Evolutionary conservation across 2,329 filamentous ascomycete genomes (phyloP).

Genomic region (Cladosporium velox): DNA sequence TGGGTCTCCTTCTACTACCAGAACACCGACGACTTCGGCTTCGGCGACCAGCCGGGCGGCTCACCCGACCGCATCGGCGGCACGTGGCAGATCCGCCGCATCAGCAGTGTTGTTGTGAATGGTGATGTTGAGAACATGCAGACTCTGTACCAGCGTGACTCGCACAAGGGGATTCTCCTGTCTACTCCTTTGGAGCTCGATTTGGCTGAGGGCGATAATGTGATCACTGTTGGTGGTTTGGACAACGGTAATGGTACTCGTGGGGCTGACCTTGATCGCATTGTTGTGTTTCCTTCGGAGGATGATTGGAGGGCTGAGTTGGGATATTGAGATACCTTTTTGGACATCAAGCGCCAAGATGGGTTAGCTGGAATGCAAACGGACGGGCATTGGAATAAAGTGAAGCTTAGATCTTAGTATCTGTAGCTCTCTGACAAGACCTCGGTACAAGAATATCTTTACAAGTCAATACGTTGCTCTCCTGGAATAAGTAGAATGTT

Average conservation of each 20-base stretch:
- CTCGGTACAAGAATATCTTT: not conserved
- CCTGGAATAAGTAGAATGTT: no score
- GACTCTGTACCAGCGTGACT: slow-evolving; percentile 57
- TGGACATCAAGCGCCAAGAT: not conserved
- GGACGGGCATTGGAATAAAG: not conserved
- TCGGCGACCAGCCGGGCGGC: slow-evolving; percentile 56
- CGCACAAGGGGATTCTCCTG: slow-evolving; percentile 61
- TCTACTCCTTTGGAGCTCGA: slow-evolving; percentile 59
- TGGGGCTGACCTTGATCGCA: slow-evolving; percentile 60
- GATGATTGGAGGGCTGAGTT: slow-evolving; percentile 11
- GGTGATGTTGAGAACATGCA: slow-evolving; percentile 52
- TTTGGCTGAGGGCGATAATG: slow-evolving; percentile 58
- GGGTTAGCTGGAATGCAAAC: not conserved
- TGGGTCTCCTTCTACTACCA: slow-evolving; percentile 63
- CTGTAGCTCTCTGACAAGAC: not conserved
- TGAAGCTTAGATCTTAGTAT: not conserved
- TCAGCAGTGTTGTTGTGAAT: slow-evolving; percentile 63
- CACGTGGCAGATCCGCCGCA: slow-evolving; percentile 60
- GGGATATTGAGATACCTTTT: not conserved
- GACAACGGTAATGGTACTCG: slow-evolving; percentile 59
- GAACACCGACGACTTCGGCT: slow-evolving; percentile 64
- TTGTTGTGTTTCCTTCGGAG: slow-evolving; percentile 63
- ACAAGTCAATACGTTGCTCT: no score
- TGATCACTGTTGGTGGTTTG: slow-evolving; percentile 60
- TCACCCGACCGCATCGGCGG: slow-evolving; percentile 62